These are phyloP conservation scores for Rehmannia glutinosa DNA, from an alignment of 257 asterid genomes.

Conservation along the genomic window DNA sequence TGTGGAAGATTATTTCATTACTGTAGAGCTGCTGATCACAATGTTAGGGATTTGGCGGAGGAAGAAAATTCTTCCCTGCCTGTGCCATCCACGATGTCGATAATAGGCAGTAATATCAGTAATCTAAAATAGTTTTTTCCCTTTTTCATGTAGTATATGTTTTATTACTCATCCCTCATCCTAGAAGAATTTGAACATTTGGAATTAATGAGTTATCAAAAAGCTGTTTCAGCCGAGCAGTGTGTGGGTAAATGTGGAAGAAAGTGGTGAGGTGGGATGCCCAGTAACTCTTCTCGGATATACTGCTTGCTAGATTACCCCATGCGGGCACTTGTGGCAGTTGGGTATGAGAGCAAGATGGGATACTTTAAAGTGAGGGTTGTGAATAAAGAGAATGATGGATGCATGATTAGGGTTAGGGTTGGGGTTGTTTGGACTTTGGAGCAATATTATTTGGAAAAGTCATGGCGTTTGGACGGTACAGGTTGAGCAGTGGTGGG, in stretches of 20 bases:
- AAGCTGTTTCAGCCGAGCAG: too few species aligned
- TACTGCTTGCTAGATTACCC: slow-evolving; percentile 70
- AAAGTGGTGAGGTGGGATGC: slow-evolving; percentile 71
- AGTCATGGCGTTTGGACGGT: slow-evolving; percentile 25
- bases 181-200: slow-evolving; percentile 41
- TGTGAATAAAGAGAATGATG: slow-evolving; percentile 28
- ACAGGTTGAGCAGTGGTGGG: slow-evolving; percentile 41
- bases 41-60: neutral
- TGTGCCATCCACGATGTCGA: too few species aligned
- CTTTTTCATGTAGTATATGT: neutral
- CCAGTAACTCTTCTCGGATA: slow-evolving; percentile 55
- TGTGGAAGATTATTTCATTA: neutral
- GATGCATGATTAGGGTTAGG: slow-evolving; percentile 13
- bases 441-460: too few species aligned
- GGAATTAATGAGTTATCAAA: slow-evolving; percentile 39
- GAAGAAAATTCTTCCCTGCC: neutral
- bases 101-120: neutral
- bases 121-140: neutral
- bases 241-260: too few species aligned
- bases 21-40: neutral
- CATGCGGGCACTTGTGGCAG: slow-evolving; percentile 38
- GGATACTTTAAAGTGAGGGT: slow-evolving; percentile 52
- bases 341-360: slow-evolving; percentile 45
- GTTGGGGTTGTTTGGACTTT: neutral
- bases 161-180: neutral